phyloP scores from a whole-genome alignment of 441 rosid genomes.

The Pelargonium citronellum region DNA sequence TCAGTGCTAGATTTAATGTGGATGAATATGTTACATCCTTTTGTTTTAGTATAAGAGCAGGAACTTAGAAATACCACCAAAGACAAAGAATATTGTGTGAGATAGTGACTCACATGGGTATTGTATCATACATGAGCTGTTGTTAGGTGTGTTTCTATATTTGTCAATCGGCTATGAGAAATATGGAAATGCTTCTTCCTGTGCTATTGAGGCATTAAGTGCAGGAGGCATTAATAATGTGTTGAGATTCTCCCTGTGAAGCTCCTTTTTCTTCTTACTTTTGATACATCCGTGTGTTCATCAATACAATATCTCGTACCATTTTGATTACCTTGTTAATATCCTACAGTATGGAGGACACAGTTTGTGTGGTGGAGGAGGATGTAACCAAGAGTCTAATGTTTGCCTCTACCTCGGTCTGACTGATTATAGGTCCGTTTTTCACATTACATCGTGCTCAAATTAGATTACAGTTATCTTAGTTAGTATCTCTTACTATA shows the following conservation, averaged over 20 bases:
- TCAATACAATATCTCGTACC: not conserved
- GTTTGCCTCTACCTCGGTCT: slow-evolving; percentile 69
- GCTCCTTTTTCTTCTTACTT: not conserved
- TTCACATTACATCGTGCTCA: slow-evolving; percentile 4
- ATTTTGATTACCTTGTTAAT: not conserved
- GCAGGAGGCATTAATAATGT: not conserved
- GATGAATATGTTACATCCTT: too few species aligned
- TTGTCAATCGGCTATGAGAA: not conserved
- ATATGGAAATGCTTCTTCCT: not conserved
- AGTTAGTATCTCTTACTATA: slow-evolving; percentile 5
- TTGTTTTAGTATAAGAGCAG: too few species aligned
- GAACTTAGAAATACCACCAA: too few species aligned
- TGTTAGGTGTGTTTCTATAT: not conserved
- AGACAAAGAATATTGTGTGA: too few species aligned
- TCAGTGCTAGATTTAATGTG: too few species aligned
- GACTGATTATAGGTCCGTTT: slow-evolving; percentile 72
- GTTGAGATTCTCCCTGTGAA: not conserved
- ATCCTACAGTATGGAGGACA: slow-evolving; percentile 63
- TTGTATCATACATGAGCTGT: not conserved
- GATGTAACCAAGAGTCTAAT: slow-evolving; percentile 31
- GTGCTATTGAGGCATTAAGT: not conserved
- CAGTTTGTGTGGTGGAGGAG: slow-evolving; percentile 31
- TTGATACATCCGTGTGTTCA: not conserved
- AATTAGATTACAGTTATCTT: not conserved
- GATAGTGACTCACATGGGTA: not conserved